Evolutionary conservation across 495 filamentous ascomycete species (phyloP).

Genomic region (Delitschia confertaspora): DNA sequence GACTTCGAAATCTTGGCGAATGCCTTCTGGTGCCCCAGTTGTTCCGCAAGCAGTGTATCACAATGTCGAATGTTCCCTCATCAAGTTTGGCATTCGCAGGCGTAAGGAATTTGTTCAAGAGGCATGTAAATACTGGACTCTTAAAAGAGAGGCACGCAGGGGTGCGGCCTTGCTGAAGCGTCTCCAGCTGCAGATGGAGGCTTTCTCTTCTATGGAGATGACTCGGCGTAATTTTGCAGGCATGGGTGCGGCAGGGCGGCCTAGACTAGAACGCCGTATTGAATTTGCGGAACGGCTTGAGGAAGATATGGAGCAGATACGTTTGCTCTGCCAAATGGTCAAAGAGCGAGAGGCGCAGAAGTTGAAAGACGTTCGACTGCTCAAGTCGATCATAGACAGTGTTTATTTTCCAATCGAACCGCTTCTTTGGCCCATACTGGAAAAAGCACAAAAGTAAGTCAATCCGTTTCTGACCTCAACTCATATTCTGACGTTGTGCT

Average conservation of each 20-base stretch:
- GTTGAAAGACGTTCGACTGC: constrained; percentile 62
- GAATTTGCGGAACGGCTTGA: constrained; percentile 75
- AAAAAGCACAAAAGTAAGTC: constrained; percentile 57
- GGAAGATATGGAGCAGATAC: constrained; percentile 65
- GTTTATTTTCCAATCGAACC: constrained; percentile 84
- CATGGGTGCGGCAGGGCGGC: constrained; percentile 76
- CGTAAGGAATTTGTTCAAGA: constrained; percentile 86
- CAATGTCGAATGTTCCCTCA: constrained; percentile 66
- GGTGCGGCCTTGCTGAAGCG: constrained; percentile 88
- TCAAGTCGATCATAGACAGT: constrained; percentile 68
- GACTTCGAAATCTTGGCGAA: constrained; percentile 72
- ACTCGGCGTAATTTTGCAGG: constrained; percentile 84
- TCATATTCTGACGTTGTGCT: neutral
- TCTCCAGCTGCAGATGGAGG: constrained; percentile 85
- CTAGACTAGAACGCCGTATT: constrained; percentile 68
- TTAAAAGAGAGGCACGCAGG: constrained; percentile 86
- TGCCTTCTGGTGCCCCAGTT: constrained; percentile 90
- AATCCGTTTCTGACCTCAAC: neutral
- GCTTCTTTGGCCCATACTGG: constrained; percentile 68
- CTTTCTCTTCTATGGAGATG: constrained; percentile 93
- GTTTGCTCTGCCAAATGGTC: constrained; percentile 55
- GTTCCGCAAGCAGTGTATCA: constrained; percentile 80
- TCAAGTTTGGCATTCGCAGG: constrained; percentile 72
- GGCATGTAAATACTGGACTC: constrained; percentile 92
- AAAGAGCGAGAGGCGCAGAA: constrained; percentile 66